phyloP scores from a whole-genome alignment of 208 protist species.

The Tetramitus jugosus region DNA sequence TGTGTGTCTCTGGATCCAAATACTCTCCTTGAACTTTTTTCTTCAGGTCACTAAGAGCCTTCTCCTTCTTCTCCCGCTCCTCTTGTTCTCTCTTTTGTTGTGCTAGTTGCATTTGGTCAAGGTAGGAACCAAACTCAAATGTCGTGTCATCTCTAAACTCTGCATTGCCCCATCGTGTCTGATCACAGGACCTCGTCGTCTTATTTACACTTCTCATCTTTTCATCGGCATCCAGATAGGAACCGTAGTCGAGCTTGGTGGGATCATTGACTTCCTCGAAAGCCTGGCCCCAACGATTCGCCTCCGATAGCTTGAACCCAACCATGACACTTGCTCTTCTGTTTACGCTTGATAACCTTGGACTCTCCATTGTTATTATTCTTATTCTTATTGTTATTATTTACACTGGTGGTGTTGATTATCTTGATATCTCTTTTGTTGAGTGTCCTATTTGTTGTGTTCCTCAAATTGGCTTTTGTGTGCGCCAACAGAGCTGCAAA shows the following conservation, averaged over 20 bases:
- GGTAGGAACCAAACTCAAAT: neutral
- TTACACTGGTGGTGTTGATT: no score
- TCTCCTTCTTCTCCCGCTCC: neutral
- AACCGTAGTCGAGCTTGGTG: neutral
- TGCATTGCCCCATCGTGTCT: neutral
- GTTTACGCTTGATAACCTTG: no score
- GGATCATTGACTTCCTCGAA: neutral
- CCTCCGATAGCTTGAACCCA: no score
- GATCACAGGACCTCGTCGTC: neutral
- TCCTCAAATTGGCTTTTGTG: no score
- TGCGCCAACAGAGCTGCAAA: no score
- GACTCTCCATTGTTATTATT: no score
- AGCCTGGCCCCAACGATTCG: neutral
- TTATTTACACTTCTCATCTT: neutral
- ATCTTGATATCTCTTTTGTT: no score
- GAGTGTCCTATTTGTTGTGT: no score
- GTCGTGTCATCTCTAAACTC: neutral
- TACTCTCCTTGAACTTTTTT: slow-evolving; percentile 10
- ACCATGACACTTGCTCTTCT: no score
- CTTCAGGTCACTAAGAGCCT: neutral
- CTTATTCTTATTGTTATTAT: no score
- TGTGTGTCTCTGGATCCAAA: neutral
- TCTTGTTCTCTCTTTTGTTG: neutral
- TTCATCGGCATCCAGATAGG: neutral
- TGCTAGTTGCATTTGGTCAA: no score